A percentile compares a stretch with the other conserved stretches of the same genome.
Conservation (phyloP, 495 filamentous ascomycete species). For the Hyaloscypha bicolor region DNA sequence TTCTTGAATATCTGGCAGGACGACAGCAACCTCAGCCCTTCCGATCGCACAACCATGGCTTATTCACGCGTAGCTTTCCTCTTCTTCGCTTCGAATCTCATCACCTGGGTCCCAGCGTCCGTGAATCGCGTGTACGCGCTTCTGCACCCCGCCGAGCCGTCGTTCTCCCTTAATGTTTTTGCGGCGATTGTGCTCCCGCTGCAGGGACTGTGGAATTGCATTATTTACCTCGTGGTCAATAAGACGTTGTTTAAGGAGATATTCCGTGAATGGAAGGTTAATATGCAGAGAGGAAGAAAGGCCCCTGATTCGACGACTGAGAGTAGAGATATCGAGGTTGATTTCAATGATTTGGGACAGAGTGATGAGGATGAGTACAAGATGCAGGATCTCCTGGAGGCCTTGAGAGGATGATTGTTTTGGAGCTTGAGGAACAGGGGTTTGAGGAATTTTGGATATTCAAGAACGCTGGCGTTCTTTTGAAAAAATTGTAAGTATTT, state of each 20-base stretch:
- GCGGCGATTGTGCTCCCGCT: constrained; percentile 77
- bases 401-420: background rate
- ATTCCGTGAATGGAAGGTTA: constrained; percentile 1
- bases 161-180: constrained; percentile 69
- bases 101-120: constrained; percentile 84
- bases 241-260: constrained; percentile 39
- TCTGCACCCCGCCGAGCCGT: constrained; percentile 53
- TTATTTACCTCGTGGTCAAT: constrained; percentile 73
- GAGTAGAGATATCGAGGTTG: background rate
- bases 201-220: constrained; percentile 83
- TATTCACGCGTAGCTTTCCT: constrained; percentile 82
- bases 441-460: background rate
- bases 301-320: no score
- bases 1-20: no score
- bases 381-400: background rate
- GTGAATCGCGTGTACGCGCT: constrained; percentile 77
- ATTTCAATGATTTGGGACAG: background rate
- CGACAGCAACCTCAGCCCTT: background rate
- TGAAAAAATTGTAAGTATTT: background rate
- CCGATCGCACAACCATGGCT: constrained; percentile 24
- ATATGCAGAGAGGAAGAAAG: background rate
- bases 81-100: constrained; percentile 75
- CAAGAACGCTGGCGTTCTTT: background rate
- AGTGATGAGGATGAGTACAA: background rate
- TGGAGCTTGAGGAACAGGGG: background rate